Base-by-base conservation (phyloP, 768 basidiomycete genomes). In the Dictyophora rubrovolvata region DNA sequence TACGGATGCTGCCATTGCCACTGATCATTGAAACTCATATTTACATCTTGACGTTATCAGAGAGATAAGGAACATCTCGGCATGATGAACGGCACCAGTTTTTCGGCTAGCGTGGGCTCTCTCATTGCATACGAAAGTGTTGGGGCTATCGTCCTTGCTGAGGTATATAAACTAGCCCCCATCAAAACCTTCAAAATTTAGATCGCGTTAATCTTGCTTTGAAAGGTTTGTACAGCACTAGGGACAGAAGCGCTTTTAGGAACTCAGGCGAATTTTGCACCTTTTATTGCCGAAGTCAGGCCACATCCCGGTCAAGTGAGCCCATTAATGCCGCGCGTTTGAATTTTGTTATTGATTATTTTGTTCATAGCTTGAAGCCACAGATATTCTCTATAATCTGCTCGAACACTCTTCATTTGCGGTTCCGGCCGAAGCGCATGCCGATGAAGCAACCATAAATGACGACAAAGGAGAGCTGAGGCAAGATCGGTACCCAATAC, bases 31-130 rank as follows among this genome's bases (percentile, higher is more conserved):
- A 28, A 28, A 28, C 4, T 7, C 28, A 3, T 28, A 77, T 85
- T 50, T 70, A 79, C 18, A 73, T 83, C 11, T 42, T 42, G 42
- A 42, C 76, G 2, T 84, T 83, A 35, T 10, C 18, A 55, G 59
- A 47, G 50, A 18, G 50, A 49, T 6, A 90, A 90, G 69, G 88
- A 90, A 56, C 87, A 88, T 63, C 78, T 89, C 14, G 89, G 88
- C 14, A 81, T 90, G 54, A 71, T 89, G 47, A 93, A 93, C 67
- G 92, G 91, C 53, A 91, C 90, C 1, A 87, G 89, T 0, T 91
- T 91, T 70, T 87, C 86, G 33, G 83, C 90, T 0, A 83, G 87
- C 7, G 80, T 89, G n/a, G 86, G 82, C 4, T 76, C 85, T 6
- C 76, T 93, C 17, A 87, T 85, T 9, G 71, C 90, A 55, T 79